Evolutionary conservation across 2,329 filamentous ascomycete genomes (phyloP), one percentile per base, ranked within the genome.

Genomic region (Berkeleyomyces basicola): DNA sequence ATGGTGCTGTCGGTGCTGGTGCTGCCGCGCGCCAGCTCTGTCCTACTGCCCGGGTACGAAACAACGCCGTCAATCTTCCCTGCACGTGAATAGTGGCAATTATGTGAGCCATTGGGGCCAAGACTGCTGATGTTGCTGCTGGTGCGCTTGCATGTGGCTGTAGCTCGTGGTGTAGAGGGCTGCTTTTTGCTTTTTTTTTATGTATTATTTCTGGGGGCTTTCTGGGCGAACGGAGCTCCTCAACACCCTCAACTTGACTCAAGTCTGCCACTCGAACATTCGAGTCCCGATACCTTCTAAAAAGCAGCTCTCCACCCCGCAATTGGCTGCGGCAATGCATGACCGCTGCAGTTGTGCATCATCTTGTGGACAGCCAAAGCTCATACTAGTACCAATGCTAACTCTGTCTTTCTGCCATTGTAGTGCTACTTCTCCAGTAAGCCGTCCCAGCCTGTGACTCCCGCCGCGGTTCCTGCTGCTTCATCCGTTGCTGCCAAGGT

Each of bases 381-480:
- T n/a, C 7, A 2, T 37, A 9, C 31, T 53, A 23, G 10, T 53
- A 46, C 44, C 39, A 49, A 60, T 61, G 59, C 60, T 62, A 62
- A 58, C 46, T 53, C 9, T 11, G 31, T 39, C 7, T 61, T 46
- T 49, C 46, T 40, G 43, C 53, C 39, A 23, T 60, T 66, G 16
- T 65, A 85, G 82, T 80, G 82, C 76, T 77, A 70, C 68, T 85
- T 78, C 69, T 78, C 81, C 70, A 76, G 80, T 68, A 72, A 76
- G 46, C 79, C 63, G n/a, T 49, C 63, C 7, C 62, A 62, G 59
- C 43, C 63, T n/a, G 33, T 78, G 69, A 81, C 83, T 69, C 71
- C 53, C 47, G 42, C 76, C 49, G 75, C 76, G 51, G 74, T 77
- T 61, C 71, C 76, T 58, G 74, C 77, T 65, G 71, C 77, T 37